Evolutionary conservation across 2,329 filamentous ascomycete species (phyloP).

Genomic region (Diaporthe sp.): DNA sequence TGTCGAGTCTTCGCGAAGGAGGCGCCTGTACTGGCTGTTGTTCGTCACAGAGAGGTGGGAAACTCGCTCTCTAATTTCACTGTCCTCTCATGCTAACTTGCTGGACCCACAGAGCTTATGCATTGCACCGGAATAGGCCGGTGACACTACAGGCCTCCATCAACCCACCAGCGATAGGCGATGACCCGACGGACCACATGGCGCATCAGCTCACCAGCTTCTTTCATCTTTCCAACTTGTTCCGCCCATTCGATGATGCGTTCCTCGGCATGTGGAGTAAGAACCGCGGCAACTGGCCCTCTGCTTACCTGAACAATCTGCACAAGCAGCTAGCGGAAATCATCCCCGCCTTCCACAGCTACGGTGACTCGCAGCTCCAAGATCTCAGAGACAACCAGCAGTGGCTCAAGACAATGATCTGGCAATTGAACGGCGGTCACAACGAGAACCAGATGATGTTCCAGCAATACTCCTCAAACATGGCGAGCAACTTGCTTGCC

Average conservation of each 20-base stretch:
- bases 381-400: constrained; percentile 72
- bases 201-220: constrained; percentile 68
- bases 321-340: constrained; percentile 73
- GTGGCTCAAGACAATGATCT: constrained; percentile 74
- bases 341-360: constrained; percentile 64
- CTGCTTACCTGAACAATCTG: constrained; percentile 67
- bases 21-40: constrained; percentile 80
- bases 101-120: constrained; percentile 68
- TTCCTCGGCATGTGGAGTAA: constrained; percentile 78
- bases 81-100: constrained; percentile 40
- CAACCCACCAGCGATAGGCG: constrained; percentile 71
- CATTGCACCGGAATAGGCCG: constrained; percentile 77
- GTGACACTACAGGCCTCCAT: constrained; percentile 78
- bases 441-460: constrained; percentile 66
- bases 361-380: constrained; percentile 64
- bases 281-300: constrained; percentile 67
- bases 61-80: neutral
- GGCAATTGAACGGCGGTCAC: constrained; percentile 68
- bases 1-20: constrained; percentile 71
- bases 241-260: constrained; percentile 74
- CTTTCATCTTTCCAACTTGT: constrained; percentile 72
- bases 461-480: constrained; percentile 73
- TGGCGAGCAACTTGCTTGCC: constrained; percentile 72
- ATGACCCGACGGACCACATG: constrained; percentile 70
- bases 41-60: constrained; percentile 77